These are phyloP conservation scores for Cornus suecica DNA, from an alignment of 148 eudicot species.

Conservation along the genomic window DNA sequence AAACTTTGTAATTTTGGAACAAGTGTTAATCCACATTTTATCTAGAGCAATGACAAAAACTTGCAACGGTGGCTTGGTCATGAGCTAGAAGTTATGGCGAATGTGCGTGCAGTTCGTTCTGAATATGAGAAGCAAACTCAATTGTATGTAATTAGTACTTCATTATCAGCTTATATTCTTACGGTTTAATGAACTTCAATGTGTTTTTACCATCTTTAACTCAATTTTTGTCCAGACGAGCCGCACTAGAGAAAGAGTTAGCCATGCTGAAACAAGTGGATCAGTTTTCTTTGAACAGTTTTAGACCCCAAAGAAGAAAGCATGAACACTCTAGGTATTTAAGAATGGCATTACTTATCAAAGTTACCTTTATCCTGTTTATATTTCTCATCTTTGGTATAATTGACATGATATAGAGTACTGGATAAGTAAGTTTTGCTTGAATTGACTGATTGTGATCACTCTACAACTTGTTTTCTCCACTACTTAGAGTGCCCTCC, in stretches of 20 bases:
- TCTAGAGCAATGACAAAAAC: conserved; percentile 11
- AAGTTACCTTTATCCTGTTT: background rate
- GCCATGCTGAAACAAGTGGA: conserved; percentile 13
- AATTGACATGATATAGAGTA: too few relatives aligned
- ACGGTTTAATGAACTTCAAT: background rate
- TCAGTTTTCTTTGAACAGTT: background rate
- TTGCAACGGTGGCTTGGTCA: conserved; percentile 22
- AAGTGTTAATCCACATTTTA: background rate
- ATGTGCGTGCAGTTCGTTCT: conserved; percentile 20
- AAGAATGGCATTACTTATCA: background rate
- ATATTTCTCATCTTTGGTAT: background rate
- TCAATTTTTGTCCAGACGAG: background rate
- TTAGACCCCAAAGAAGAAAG: conserved; percentile 8
- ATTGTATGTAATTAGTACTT: conserved; percentile 4
- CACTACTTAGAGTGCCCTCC: background rate
- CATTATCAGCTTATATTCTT: background rate
- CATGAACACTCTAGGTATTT: conserved; percentile 15
- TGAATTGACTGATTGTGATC: background rate
- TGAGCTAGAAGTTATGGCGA: conserved; percentile 23
- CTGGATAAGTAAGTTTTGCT: background rate
- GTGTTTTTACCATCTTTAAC: background rate
- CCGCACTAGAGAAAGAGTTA: conserved; percentile 19
- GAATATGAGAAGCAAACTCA: conserved; percentile 21
- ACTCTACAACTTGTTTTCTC: background rate
- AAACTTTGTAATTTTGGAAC: background rate